Conservation (phyloP, 768 basidiomycete genomes). For the Neoboletus subvelutipes region DNA sequence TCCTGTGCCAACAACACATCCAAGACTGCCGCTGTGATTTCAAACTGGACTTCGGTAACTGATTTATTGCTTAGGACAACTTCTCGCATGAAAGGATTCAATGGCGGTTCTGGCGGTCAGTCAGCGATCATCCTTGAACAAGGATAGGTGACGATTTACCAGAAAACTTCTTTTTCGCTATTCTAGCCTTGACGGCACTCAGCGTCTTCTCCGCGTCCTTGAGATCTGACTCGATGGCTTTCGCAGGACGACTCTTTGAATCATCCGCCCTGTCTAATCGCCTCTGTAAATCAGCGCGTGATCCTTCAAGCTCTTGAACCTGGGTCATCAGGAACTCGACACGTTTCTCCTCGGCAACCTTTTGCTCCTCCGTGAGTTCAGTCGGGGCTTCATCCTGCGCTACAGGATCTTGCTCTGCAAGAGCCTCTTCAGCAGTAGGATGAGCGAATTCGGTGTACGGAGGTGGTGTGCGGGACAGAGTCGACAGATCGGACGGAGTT, state of each 20-base stretch:
- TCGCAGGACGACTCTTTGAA: not conserved
- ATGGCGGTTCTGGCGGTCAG: constrained; percentile 9
- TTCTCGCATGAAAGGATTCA: not conserved
- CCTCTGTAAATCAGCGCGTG: not conserved
- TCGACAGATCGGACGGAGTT: constrained; percentile 5
- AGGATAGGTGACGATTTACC: constrained; percentile 4
- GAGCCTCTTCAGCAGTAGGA: constrained; percentile 4
- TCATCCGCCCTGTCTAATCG: constrained; percentile 7
- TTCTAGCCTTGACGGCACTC: constrained; percentile 9
- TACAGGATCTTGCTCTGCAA: constrained; percentile 7
- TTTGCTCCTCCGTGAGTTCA: constrained; percentile 24
- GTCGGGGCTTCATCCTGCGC: constrained; percentile 20
- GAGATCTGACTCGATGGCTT: constrained; percentile 16
- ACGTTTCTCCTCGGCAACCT: constrained; percentile 22
- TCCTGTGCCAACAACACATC: constrained; percentile 9
- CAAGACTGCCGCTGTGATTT: constrained; percentile 10
- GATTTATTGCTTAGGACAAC: constrained; percentile 4
- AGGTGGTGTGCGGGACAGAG: constrained; percentile 22
- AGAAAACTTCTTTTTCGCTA: constrained; percentile 22
- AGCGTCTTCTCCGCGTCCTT: constrained; percentile 16
- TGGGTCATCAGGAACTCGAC: constrained; percentile 18
- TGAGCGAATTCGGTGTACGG: constrained; percentile 24
- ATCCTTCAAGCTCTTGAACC: constrained; percentile 15
- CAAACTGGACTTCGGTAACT: not conserved
- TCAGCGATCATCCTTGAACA: constrained; percentile 1